Evolutionary conservation across 108 stramenopile species (phyloP), one percentile per base, ranked within the genome.

Genomic region (Skeletonema menzelii): DNA sequence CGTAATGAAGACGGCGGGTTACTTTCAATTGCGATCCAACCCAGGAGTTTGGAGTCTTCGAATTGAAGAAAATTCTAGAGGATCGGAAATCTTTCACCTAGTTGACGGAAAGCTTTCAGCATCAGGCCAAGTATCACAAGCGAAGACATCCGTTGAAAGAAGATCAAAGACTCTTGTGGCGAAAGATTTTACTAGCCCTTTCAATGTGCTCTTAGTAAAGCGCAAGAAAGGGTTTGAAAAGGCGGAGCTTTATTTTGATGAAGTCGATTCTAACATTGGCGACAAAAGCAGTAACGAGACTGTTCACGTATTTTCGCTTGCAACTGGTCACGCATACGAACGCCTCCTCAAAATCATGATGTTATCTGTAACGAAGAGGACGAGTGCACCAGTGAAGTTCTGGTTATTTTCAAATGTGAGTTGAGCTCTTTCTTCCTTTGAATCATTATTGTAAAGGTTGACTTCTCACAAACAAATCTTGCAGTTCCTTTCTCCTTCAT

Each of bases 321-420:
- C 98, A 8, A 96, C 98, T 10, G 99, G 99, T 26, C 95, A 97
- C 66, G 80, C 99, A 30, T 99, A 99, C 72, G 99, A 99, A 82
- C 77, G 98, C 28, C 85, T 99, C 35, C 73, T 97, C 19, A 95
- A 97, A 72, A 99, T 99, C 59, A 99, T 99, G 99, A 98, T 99
- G 98, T 86, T 99, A 17, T 94, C 92, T 65, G 98, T 99, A 37
- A 95, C 91, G 1, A 97, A 96, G 84, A 84, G 95, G 49, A 95
- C 97, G 40, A 86, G 89, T 27, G 71, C 94, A 17, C 95, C 90
- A 65, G 98, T 99, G 32, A 98, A 98, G 75, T 99, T 99, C 82
- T 99, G 98, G 98, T 75, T 99, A 17, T 91, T 99, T 71, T 98
- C 98, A 74, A 99, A 99, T 75, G 76, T 77, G 24, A 77, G 76